Percentiles rank a stretch among this genome's conserved stretches.
Evolutionary conservation across 441 rosid genomes (phyloP).

Genomic region (Syzygium syzygioides): DNA sequence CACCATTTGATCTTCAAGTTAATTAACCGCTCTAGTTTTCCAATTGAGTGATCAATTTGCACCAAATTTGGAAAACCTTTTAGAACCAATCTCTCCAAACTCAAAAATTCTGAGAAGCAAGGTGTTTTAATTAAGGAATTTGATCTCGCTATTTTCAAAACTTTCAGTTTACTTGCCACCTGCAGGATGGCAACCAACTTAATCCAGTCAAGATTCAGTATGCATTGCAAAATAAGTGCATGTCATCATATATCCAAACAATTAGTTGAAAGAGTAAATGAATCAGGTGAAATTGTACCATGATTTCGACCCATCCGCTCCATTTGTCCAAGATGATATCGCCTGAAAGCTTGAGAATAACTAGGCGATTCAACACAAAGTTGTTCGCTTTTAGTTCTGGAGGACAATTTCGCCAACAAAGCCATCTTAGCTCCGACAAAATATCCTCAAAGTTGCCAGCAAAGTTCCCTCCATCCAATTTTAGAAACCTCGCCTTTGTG

Average conservation of each 20-base stretch:
- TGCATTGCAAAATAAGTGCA: no score
- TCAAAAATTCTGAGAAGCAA: not conserved
- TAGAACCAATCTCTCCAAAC: not conserved
- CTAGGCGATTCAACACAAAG: no score
- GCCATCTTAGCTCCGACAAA: not conserved
- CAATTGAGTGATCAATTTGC: not conserved
- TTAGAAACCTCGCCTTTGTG: not conserved
- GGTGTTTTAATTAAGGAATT: not conserved
- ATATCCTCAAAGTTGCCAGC: not conserved
- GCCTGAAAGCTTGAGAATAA: no score
- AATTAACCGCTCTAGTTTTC: not conserved
- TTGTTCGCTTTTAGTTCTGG: no score
- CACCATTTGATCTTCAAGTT: not conserved
- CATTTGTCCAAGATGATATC: no score
- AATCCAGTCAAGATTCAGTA: no score
- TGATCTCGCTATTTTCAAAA: not conserved
- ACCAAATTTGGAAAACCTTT: not conserved
- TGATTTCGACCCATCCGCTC: not conserved
- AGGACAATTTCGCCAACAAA: no score
- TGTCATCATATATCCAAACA: no score
- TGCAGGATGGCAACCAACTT: no score
- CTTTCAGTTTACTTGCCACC: no score
- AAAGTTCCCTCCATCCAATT: not conserved
- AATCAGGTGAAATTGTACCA: not conserved
- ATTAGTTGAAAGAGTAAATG: not conserved